These are phyloP conservation scores for Somion occarium DNA, from an alignment of 1,284 basidiomycete genomes.

Conservation along the genomic window DNA sequence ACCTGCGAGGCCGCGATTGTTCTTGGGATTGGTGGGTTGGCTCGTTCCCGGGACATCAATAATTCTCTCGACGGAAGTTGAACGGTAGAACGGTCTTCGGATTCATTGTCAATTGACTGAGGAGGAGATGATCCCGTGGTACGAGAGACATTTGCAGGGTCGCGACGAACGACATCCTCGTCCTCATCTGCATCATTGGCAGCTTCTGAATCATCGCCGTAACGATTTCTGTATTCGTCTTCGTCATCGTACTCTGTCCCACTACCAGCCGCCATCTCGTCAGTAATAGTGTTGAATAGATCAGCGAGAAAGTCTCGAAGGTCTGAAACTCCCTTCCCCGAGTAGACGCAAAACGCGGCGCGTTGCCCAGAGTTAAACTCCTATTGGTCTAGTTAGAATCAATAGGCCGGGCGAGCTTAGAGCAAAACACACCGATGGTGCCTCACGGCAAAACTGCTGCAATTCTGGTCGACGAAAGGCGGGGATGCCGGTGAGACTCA, in stretches of 20 bases:
- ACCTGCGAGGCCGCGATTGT: conserved; percentile 9
- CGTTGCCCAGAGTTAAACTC: conserved; percentile 92
- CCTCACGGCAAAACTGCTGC: conserved; percentile 86
- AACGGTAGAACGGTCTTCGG: not conserved
- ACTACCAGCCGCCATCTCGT: conserved; percentile 60
- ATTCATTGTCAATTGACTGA: not conserved
- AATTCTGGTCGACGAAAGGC: conserved; percentile 85
- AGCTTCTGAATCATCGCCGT: conserved; percentile 28
- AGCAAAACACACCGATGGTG: conserved; percentile 66
- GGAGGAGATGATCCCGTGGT: not conserved
- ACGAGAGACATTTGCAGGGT: not conserved
- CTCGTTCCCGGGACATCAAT: conserved; percentile 19
- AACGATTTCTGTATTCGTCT: conserved; percentile 14
- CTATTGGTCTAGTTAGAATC: conserved; percentile 33
- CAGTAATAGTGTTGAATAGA: conserved; percentile 67
- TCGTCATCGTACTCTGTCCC: conserved; percentile 75
- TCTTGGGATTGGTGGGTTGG: conserved; percentile 17
- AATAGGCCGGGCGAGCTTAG: not conserved
- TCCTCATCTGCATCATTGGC: conserved; percentile 41
- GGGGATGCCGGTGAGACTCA: conserved; percentile 94
- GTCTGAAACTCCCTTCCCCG: conserved; percentile 84
- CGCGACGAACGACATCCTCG: conserved; percentile 11
- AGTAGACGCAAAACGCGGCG: conserved; percentile 95
- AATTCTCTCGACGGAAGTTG: conserved; percentile 13
- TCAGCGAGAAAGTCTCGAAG: conserved; percentile 77